Evolutionary conservation across 2,329 filamentous ascomycete species (phyloP), one percentile per base, ranked within the genome.

Genomic region (Pseudopyricularia javanii): DNA sequence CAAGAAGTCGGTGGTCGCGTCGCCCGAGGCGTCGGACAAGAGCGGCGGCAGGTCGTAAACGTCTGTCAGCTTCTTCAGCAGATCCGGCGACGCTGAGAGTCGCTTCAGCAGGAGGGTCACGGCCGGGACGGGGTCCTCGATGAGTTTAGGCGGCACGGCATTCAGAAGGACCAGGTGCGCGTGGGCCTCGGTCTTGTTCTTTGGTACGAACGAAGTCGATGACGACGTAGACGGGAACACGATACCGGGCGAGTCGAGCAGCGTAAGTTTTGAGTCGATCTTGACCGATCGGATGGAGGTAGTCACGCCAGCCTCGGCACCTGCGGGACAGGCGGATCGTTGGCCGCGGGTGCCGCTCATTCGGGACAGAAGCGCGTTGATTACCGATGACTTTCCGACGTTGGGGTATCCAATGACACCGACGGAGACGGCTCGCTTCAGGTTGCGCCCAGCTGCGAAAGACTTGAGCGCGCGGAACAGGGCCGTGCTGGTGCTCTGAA

Each of bases 401-500:
- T 96, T 96, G 61, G 91, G 91, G 68, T 95, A 96, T 28, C 91
- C 91, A 60, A 96, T 94, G 56, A 96, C 88, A 58, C 91, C 91
- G 56, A 96, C 91, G 20, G 88, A 91, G 61, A 95, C 82, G 52
- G 90, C 85, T 53, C 91, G 85, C 76, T 95, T 95, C 59, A 96
- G 74, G 65, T 94, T 85, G 61, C 87, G 86, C 56, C 79, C 80
- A 54, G 88, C 85, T 9, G 91, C 88, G 64, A 87, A 96, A 45
- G 88, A 85, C 74, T 96, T 96, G 56, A 96, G 80, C 1, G 91
- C 88, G 61, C 85, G 88, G 75, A 96, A 90, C 9, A 96, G 80
- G 0, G 88, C 83, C 52, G 86, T 78, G 5, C 90, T 89, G 12
- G 91, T 96, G 66, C 81, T 88, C 68, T 91, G 86, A 50, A 91